phyloP scores from a whole-genome alignment of 2,329 filamentous ascomycete species.

The Phialocephala subalpina region DNA sequence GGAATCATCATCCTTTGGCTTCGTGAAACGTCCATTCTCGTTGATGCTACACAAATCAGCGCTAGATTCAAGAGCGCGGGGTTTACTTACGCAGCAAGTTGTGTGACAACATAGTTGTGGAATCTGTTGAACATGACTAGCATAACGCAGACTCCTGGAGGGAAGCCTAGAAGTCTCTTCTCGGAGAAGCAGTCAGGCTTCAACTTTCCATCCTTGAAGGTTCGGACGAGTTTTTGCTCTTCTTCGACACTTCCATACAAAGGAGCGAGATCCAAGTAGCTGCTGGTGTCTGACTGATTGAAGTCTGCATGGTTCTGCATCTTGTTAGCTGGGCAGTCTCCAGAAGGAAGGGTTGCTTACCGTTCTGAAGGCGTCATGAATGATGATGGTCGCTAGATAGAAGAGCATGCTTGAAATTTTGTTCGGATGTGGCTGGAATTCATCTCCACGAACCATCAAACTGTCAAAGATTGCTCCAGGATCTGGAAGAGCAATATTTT shows the following conservation, averaged over 20 bases:
- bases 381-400: conserved; percentile 76
- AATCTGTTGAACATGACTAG: conserved; percentile 77
- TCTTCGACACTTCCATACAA: conserved; percentile 72
- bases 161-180: conserved; percentile 73
- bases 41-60: conserved; percentile 66
- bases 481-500: conserved; percentile 70
- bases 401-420: conserved; percentile 80
- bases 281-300: conserved; percentile 72
- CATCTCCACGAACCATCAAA: conserved; percentile 60
- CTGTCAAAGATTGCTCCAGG: conserved; percentile 69
- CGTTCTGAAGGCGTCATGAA: conserved; percentile 71
- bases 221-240: conserved; percentile 59
- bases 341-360: conserved; percentile 24
- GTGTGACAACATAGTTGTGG: conserved; percentile 85
- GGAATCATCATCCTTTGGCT: conserved; percentile 62
- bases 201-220: conserved; percentile 73
- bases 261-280: conserved; percentile 77
- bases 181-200: conserved; percentile 79
- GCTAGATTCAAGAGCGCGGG: neutral
- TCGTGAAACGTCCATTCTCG: conserved; percentile 79
- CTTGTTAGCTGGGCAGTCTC: conserved; percentile 5
- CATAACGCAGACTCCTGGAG: conserved; percentile 74
- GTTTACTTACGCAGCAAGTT: conserved; percentile 65
- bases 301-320: conserved; percentile 63
- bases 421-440: conserved; percentile 71